Conservation (phyloP, 2,329 filamentous ascomycete genomes). For the Talaromyces sp. region DNA sequence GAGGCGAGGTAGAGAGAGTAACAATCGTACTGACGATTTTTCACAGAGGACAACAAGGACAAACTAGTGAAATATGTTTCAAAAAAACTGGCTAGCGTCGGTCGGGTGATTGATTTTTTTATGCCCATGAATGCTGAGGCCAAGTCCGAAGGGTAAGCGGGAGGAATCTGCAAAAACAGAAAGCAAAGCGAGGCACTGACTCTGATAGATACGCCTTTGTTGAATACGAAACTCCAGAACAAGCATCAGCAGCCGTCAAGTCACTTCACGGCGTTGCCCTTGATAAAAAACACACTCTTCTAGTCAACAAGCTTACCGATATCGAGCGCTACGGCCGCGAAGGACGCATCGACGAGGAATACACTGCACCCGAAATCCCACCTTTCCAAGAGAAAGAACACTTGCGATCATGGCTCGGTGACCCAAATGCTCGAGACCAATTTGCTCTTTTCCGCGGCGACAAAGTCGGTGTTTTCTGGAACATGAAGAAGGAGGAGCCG, state of each 20-base stretch:
- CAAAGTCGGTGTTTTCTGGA: constrained; percentile 93
- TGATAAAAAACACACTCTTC: constrained; percentile 93
- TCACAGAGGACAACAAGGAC: constrained; percentile 73
- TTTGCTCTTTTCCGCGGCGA: constrained; percentile 93
- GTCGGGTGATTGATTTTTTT: constrained; percentile 81
- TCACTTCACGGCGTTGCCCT: constrained; percentile 81
- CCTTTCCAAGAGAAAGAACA: constrained; percentile 91
- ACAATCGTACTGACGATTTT: neutral
- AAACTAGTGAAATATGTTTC: constrained; percentile 96
- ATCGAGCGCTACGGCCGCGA: constrained; percentile 95
- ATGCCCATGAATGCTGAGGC: constrained; percentile 91
- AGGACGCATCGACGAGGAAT: constrained; percentile 88
- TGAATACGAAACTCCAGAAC: constrained; percentile 86
- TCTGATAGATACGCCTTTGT: constrained; percentile 83
- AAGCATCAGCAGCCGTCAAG: constrained; percentile 85
- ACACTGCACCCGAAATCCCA: constrained; percentile 75
- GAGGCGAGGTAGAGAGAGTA: neutral
- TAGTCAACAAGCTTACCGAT: constrained; percentile 97
- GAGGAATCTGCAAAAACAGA: neutral
- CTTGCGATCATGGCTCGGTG: constrained; percentile 86
- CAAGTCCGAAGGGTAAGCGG: constrained; percentile 74
- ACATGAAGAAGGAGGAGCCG: constrained; percentile 88
- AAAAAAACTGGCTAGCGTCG: constrained; percentile 84
- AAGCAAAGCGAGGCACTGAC: neutral
- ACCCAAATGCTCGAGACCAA: constrained; percentile 86